Conservation (phyloP, 495 filamentous ascomycete species). For the Tuber melanosporum region DNA sequence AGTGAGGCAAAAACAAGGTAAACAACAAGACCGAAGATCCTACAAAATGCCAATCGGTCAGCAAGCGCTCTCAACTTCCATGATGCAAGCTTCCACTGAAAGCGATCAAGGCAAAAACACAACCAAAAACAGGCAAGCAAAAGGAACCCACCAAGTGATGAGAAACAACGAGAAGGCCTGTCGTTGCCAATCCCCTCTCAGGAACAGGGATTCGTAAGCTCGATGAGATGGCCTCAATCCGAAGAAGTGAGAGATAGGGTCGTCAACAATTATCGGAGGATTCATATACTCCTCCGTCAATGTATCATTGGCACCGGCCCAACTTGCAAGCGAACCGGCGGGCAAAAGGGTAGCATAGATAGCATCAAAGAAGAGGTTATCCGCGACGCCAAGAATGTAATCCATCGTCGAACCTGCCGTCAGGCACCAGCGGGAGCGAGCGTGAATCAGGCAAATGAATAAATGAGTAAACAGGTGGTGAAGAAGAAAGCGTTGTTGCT, state of each 20-base stretch:
- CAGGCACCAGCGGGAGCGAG: neutral
- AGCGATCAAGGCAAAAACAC: neutral
- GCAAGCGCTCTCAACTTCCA: constrained; percentile 6
- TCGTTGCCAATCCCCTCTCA: constrained; percentile 71
- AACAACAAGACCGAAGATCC: constrained; percentile 73
- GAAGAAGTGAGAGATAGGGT: constrained; percentile 66
- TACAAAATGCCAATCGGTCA: constrained; percentile 44
- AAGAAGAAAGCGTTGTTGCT: neutral
- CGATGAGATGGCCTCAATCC: constrained; percentile 64
- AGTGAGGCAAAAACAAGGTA: constrained; percentile 80
- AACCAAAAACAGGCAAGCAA: neutral
- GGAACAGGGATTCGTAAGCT: constrained; percentile 75
- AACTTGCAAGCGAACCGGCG: neutral
- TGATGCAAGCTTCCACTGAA: constrained; percentile 8
- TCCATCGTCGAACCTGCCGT: constrained; percentile 61
- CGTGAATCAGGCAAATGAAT: neutral
- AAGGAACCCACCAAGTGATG: constrained; percentile 67
- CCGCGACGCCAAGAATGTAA: constrained; percentile 76
- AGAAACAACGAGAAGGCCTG: constrained; percentile 70
- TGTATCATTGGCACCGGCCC: constrained; percentile 47
- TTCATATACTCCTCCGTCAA: constrained; percentile 45
- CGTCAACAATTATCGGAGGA: constrained; percentile 53
- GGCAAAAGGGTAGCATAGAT: constrained; percentile 69
- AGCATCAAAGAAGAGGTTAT: constrained; percentile 77
- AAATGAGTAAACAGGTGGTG: neutral